Evolutionary conservation across 768 basidiomycete species (phyloP).

Genomic region (Paxillus rubicundulus): DNA sequence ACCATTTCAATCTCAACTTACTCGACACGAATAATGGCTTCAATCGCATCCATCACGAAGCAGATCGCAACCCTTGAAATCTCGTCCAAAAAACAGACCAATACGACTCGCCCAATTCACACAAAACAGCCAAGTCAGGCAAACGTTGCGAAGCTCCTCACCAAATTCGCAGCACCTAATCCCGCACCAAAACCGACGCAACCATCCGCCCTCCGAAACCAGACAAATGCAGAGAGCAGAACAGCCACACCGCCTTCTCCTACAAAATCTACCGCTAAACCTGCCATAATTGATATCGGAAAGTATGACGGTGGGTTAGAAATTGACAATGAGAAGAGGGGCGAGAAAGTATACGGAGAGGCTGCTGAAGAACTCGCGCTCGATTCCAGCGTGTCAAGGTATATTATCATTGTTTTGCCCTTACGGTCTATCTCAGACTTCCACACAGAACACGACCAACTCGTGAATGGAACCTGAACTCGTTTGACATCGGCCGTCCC

Average conservation of each 20-base stretch:
- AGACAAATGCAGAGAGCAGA: slow-evolving; percentile 21
- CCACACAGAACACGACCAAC: slow-evolving; percentile 63
- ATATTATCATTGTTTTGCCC: slow-evolving; percentile 21
- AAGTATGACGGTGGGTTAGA: slow-evolving; percentile 97
- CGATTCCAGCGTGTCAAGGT: slow-evolving; percentile 77
- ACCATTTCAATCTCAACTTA: not conserved
- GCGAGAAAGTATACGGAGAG: slow-evolving; percentile 71
- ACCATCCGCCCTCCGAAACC: slow-evolving; percentile 46
- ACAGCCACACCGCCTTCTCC: slow-evolving; percentile 26
- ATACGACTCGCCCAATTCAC: slow-evolving; percentile 32
- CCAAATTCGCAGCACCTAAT: slow-evolving; percentile 71
- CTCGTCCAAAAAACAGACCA: slow-evolving; percentile 46
- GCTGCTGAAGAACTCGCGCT: slow-evolving; percentile 80
- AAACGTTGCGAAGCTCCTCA: slow-evolving; percentile 67
- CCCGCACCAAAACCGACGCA: slow-evolving; percentile 31
- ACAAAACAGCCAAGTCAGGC: slow-evolving; percentile 58
- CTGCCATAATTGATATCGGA: slow-evolving; percentile 66
- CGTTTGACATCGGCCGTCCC: slow-evolving; percentile 93
- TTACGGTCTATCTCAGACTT: not conserved
- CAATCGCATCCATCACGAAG: slow-evolving; percentile 53
- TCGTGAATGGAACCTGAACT: slow-evolving; percentile 78
- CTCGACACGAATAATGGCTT: slow-evolving; percentile 37
- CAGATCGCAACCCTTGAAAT: slow-evolving; percentile 73
- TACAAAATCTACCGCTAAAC: slow-evolving; percentile 20
- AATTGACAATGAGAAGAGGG: slow-evolving; percentile 76